Evolutionary conservation across 2,329 filamentous ascomycete species (phyloP).

Genomic region (Neoarthrinium moseri): DNA sequence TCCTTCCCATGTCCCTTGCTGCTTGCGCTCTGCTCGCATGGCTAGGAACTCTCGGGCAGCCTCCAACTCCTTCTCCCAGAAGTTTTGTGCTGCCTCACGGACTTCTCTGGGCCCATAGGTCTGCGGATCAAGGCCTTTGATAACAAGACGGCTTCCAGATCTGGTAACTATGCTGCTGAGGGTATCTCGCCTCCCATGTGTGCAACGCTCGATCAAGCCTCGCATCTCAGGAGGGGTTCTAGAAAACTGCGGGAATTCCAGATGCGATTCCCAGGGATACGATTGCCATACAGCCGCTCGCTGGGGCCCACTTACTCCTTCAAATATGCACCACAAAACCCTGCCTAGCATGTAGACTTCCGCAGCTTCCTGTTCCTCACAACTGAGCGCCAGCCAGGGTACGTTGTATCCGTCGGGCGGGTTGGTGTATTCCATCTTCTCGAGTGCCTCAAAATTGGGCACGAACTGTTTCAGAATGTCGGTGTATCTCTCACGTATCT

Average conservation of each 20-base stretch:
- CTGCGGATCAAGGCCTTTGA: conserved; percentile 32
- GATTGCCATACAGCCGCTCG: conserved; percentile 58
- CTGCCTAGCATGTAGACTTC: conserved; percentile 64
- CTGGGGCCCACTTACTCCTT: conserved; percentile 58
- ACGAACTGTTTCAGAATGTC: conserved; percentile 41
- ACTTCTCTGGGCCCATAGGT: conserved; percentile 33
- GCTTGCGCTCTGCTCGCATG: conserved; percentile 35
- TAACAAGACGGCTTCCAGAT: conserved; percentile 43
- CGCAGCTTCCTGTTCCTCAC: conserved; percentile 52
- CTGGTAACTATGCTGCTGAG: conserved; percentile 45
- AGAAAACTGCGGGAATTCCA: conserved; percentile 54
- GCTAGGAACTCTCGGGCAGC: conserved; percentile 46
- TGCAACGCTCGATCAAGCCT: conserved; percentile 50
- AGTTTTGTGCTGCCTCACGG: conserved; percentile 34
- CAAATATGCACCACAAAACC: conserved; percentile 62
- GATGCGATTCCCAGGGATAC: conserved; percentile 53
- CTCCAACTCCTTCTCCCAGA: conserved; percentile 49
- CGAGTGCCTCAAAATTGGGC: conserved; percentile 42
- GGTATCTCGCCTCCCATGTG: conserved; percentile 42
- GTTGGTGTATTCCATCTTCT: conserved; percentile 45
- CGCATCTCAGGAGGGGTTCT: conserved; percentile 45
- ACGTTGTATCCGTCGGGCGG: conserved; percentile 52
- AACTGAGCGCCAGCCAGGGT: conserved; percentile 53
- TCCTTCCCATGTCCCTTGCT: conserved; percentile 43
- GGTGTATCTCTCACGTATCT: conserved; percentile 39